Conservation (phyloP, 345 rosid genomes). For the Stellera chamaejasme region DNA sequence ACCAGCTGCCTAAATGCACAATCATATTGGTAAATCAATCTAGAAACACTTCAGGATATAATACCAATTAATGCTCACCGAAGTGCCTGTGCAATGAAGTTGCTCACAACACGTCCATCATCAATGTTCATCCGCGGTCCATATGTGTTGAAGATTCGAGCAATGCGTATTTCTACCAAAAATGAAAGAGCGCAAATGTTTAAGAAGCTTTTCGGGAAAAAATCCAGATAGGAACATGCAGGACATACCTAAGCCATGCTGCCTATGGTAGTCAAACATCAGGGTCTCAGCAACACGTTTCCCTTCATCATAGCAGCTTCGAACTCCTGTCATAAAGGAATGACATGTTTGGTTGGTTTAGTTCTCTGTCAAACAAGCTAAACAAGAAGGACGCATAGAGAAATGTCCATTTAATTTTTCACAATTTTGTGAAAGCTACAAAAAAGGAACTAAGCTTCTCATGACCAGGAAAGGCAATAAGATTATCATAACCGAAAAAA, state of each 20-base stretch:
- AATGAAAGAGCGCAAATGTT: constrained; percentile 2
- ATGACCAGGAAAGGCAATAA: neutral
- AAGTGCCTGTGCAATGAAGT: constrained; percentile 97
- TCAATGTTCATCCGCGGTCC: constrained; percentile 99
- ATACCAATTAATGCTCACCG: constrained; percentile 33
- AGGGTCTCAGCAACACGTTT: constrained; percentile 98
- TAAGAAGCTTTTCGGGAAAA: constrained; percentile 5
- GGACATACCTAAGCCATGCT: constrained; percentile 73
- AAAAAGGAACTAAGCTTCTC: neutral
- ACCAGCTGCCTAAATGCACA: no score
- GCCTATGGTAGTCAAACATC: constrained; percentile 98
- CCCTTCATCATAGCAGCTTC: constrained; percentile 98
- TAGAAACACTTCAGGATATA: neutral
- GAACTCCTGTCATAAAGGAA: constrained; percentile 44
- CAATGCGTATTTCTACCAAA: constrained; percentile 79
- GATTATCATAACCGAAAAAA: neutral
- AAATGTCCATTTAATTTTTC: no score
- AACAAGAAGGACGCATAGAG: neutral
- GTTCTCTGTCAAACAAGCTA: neutral
- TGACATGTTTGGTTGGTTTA: neutral
- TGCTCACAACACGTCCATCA: constrained; percentile 99
- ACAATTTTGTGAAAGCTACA: neutral
- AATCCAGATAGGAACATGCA: constrained; percentile 2
- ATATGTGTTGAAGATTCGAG: constrained; percentile 95
- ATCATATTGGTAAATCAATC: no score